Evolutionary conservation across 2,329 filamentous ascomycete genomes (phyloP), one percentile per base, ranked within the genome.

Genomic region (Exophiala oligosperma): DNA sequence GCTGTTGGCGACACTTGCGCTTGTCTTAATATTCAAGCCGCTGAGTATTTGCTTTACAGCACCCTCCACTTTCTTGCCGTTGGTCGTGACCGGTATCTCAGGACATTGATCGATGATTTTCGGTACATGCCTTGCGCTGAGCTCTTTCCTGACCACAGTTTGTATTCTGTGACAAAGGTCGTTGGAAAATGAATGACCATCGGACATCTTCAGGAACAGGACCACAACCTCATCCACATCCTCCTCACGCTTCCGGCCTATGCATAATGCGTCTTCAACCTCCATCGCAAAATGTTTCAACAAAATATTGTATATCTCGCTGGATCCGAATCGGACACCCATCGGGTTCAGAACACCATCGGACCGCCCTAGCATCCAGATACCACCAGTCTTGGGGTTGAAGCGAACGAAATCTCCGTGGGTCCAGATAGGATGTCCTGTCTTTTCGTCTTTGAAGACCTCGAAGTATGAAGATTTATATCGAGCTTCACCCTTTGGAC

Each of bases 21-120:
- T 92, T 0, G 91, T 94, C 78, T 92, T 92, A 64, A 97, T 86
- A 52, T 90, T 84, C 74, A 92, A 78, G 0, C 92, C 93, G 28
- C 91, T 96, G 1, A 99, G 77, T 46, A 97, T 97, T 75, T 97
- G 92, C 79, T 97, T 97, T 4, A 97, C 93, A 0, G 91, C 91
- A 49, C 95, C 92, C 73, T 99, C 93, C 59, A 99, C 91, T 86
- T 97, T 99, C 79, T 99, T 99, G 53, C 93, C 93, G 69, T 99
- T 99, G 2, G 87, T 87, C 14, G 94, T 97, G 65, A 92, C 87
- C 0, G 93, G 94, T 17, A 99, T 94, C 38, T 93, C 92, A 0
- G 87, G 86, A 62, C 89, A 92, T 71, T 90, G 86, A 64, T 92
- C 90, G 17, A 97, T 80, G 0, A 96, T 78, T 0, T 85, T 88